Conservation (phyloP, 2,329 filamentous ascomycete species). For the Tolypocladium paradoxum region DNA sequence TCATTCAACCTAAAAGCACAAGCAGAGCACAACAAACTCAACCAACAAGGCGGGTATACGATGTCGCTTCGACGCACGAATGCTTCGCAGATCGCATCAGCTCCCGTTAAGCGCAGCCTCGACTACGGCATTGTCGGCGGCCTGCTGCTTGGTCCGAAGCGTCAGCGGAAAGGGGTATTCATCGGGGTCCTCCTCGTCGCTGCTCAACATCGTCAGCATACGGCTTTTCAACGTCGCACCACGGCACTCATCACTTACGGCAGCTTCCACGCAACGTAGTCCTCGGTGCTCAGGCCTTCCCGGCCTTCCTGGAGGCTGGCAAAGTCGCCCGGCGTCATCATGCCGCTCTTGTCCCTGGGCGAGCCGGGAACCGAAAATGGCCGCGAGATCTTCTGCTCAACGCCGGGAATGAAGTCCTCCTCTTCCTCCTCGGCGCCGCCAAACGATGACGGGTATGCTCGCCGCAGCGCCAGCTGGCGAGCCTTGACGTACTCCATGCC, state of each 20-base stretch:
- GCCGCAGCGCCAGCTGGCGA: conserved; percentile 77
- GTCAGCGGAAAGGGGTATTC: conserved; percentile 52
- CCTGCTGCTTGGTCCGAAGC: conserved; percentile 40
- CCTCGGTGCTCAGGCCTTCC: conserved; percentile 88
- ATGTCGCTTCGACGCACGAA: background rate
- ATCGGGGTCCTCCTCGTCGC: conserved; percentile 88
- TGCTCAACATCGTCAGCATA: conserved; percentile 20
- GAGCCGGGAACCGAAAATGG: conserved; percentile 92
- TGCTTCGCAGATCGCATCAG: conserved; percentile 1
- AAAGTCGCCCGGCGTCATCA: conserved; percentile 99
- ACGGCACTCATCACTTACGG: conserved; percentile 56
- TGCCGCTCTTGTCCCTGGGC: conserved; percentile 78
- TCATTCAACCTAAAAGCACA: background rate
- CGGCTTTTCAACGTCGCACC: background rate
- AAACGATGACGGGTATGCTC: conserved; percentile 86
- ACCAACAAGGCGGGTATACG: background rate
- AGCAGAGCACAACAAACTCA: background rate
- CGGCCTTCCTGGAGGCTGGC: conserved; percentile 89
- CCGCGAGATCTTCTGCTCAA: conserved; percentile 89
- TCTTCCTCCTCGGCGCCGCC: conserved; percentile 70
- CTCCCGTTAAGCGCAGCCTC: conserved; percentile 10
- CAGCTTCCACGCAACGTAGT: conserved; percentile 96
- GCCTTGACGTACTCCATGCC: conserved; percentile 99
- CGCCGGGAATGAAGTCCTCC: conserved; percentile 82
- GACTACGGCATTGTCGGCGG: conserved; percentile 15